Percentiles rank a stretch among this genome's conserved stretches.
These are phyloP conservation scores for Elongisporangium senticosum DNA, from an alignment of 352 stramenopile genomes.

Conservation along the genomic window DNA sequence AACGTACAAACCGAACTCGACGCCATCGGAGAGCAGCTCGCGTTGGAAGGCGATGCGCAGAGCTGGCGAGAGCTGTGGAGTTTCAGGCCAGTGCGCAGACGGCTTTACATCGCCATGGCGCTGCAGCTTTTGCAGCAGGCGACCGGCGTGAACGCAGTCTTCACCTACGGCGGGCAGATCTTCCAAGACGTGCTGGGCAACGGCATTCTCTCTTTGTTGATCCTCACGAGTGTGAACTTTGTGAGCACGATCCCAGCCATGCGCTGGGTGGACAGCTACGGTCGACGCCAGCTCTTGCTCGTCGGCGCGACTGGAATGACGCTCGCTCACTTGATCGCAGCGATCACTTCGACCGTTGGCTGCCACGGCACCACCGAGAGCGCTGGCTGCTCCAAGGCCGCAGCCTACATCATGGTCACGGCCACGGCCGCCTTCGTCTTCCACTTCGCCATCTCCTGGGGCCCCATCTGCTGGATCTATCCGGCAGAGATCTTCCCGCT, in stretches of 20 bases:
- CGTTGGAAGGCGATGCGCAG: slow-evolving; percentile 15
- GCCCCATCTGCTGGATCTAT: slow-evolving; percentile 53
- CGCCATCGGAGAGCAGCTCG: slow-evolving; percentile 41
- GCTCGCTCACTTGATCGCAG: slow-evolving; percentile 30
- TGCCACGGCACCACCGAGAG: slow-evolving; percentile 23
- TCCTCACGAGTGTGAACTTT: slow-evolving; percentile 33
- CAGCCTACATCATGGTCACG: slow-evolving; percentile 33
- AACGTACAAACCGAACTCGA: slow-evolving; percentile 27
- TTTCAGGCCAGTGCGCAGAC: slow-evolving; percentile 6
- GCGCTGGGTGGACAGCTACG: slow-evolving; percentile 31
- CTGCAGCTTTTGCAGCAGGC: slow-evolving; percentile 43
- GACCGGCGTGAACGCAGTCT: slow-evolving; percentile 31
- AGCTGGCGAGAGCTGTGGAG: slow-evolving; percentile 30
- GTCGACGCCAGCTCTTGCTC: slow-evolving; percentile 29
- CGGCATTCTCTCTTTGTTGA: slow-evolving; percentile 25
- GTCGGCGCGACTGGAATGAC: slow-evolving; percentile 36
- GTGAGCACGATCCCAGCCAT: slow-evolving; percentile 32
- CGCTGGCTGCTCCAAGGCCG: slow-evolving; percentile 10
- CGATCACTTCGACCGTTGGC: slow-evolving; percentile 27
- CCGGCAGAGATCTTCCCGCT: slow-evolving; percentile 55
- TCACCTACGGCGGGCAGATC: slow-evolving; percentile 33
- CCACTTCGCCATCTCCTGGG: slow-evolving; percentile 53
- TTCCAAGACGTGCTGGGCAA: slow-evolving; percentile 30
- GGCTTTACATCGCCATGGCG: slow-evolving; percentile 25
- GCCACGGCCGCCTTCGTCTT: slow-evolving; percentile 34